These are phyloP conservation scores for Aspergillus incahuasiensis DNA, from an alignment of 495 filamentous ascomycete species.

Conservation along the genomic window DNA sequence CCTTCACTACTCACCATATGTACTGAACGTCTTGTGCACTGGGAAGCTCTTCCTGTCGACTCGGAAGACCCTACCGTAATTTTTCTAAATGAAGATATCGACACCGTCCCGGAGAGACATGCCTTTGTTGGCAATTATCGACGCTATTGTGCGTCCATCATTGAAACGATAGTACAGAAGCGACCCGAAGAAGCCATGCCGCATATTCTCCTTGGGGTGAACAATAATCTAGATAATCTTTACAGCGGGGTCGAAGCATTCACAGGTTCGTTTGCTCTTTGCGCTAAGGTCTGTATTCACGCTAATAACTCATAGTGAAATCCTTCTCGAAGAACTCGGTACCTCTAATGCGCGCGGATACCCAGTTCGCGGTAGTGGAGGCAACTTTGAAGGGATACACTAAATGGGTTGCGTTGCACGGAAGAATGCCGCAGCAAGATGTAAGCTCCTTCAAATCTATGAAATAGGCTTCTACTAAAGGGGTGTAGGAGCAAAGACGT, in stretches of 20 bases:
- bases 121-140: constrained; percentile 97
- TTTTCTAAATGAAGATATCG: constrained; percentile 87
- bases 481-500: constrained; percentile 52
- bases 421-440: constrained; percentile 52
- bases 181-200: constrained; percentile 78
- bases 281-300: not conserved
- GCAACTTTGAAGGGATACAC: constrained; percentile 86
- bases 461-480: constrained; percentile 9
- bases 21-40: constrained; percentile 71
- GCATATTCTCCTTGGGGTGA: constrained; percentile 75
- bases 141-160: constrained; percentile 77
- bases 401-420: constrained; percentile 63
- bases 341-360: constrained; percentile 74
- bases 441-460: constrained; percentile 22
- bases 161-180: constrained; percentile 76
- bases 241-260: constrained; percentile 69
- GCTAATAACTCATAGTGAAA: constrained; percentile 48
- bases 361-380: constrained; percentile 84
- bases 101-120: constrained; percentile 90
- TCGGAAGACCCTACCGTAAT: constrained; percentile 72
- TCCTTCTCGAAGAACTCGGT: constrained; percentile 78
- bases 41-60: constrained; percentile 77
- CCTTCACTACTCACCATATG: constrained; percentile 74
- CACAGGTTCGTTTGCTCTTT: constrained; percentile 46
- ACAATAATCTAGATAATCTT: constrained; percentile 65